A percentile compares a stretch with the other conserved stretches of the same genome.
Evolutionary conservation across 768 basidiomycete genomes (phyloP).

Genomic region (Lepiota brunneoincarnata): DNA sequence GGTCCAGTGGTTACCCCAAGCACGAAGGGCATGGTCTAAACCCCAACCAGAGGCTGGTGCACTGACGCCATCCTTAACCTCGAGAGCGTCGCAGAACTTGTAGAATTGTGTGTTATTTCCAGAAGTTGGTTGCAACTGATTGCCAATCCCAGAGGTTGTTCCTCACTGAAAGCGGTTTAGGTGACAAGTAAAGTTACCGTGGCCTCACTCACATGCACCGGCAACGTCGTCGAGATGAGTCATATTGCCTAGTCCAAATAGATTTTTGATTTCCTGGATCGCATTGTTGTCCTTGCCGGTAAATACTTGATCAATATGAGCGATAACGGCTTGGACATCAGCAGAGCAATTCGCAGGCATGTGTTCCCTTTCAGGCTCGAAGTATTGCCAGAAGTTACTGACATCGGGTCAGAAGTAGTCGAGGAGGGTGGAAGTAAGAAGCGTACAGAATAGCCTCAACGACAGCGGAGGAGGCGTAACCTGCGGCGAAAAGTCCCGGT

Average conservation of each 20-base stretch:
- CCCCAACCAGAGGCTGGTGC: conserved; percentile 59
- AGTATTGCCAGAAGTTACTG: conserved; percentile 69
- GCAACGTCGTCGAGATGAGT: conserved; percentile 68
- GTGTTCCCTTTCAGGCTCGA: conserved; percentile 63
- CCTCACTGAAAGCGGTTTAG: conserved; percentile 43
- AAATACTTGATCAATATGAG: conserved; percentile 60
- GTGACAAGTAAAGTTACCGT: conserved; percentile 32
- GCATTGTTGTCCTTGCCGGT: conserved; percentile 38
- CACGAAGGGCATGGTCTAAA: conserved; percentile 51
- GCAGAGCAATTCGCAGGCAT: conserved; percentile 76
- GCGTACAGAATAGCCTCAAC: conserved; percentile 56
- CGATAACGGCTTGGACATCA: conserved; percentile 62
- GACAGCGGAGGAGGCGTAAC: conserved; percentile 66
- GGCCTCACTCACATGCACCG: conserved; percentile 40
- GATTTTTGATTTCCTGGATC: conserved; percentile 51
- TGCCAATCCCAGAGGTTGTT: conserved; percentile 74
- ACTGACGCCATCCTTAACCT: conserved; percentile 53
- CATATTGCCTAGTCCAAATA: conserved; percentile 56
- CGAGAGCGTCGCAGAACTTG: conserved; percentile 65
- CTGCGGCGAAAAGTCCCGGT: conserved; percentile 60
- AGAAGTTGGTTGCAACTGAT: conserved; percentile 44
- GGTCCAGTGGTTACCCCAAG: conserved; percentile 63
- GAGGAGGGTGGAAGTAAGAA: not conserved
- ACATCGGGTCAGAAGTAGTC: conserved; percentile 1
- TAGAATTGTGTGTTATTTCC: conserved; percentile 49